These are phyloP conservation scores for Colletotrichum coccodes DNA, from an alignment of 2,329 filamentous ascomycete genomes.

Conservation along the genomic window DNA sequence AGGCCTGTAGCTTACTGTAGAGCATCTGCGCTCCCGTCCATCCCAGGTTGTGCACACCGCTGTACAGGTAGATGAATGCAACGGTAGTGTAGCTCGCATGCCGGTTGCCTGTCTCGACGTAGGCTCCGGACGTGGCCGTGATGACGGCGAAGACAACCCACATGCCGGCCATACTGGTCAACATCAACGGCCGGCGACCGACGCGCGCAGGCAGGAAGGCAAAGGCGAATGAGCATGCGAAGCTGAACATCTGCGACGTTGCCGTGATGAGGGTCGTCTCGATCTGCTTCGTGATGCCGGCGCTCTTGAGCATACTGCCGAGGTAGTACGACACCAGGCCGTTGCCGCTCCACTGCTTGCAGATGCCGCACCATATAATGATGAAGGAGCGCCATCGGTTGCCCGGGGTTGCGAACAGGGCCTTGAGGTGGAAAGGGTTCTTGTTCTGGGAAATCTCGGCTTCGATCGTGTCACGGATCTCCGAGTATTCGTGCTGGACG, in stretches of 20 bases:
- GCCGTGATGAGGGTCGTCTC: constrained; percentile 30
- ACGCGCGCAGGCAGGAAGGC: constrained; percentile 29
- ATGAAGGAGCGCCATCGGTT: constrained; percentile 49
- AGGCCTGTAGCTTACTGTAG: neutral
- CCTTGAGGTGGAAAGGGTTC: constrained; percentile 35
- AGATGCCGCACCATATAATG: constrained; percentile 54
- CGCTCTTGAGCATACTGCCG: constrained; percentile 21
- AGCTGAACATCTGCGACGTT: constrained; percentile 32
- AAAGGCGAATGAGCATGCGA: constrained; percentile 23
- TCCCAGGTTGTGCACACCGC: constrained; percentile 30
- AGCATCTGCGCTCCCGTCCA: constrained; percentile 32
- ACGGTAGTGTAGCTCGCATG: constrained; percentile 22
- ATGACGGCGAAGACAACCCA: constrained; percentile 27
- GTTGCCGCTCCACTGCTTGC: constrained; percentile 48
- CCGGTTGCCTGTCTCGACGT: constrained; percentile 24
- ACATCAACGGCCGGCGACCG: constrained; percentile 30
- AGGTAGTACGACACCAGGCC: neutral
- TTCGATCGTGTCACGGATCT: constrained; percentile 48
- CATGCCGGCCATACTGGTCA: constrained; percentile 30
- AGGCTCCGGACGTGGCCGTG: constrained; percentile 25
- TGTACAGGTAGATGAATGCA: constrained; percentile 29
- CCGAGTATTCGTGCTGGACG: constrained; percentile 63
- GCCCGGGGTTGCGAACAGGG: constrained; percentile 41
- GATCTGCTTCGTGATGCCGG: constrained; percentile 26
- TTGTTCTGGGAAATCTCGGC: constrained; percentile 47